phyloP scores from a whole-genome alignment of 2,329 filamentous ascomycete genomes.

The Rosellinia necatrix region DNA sequence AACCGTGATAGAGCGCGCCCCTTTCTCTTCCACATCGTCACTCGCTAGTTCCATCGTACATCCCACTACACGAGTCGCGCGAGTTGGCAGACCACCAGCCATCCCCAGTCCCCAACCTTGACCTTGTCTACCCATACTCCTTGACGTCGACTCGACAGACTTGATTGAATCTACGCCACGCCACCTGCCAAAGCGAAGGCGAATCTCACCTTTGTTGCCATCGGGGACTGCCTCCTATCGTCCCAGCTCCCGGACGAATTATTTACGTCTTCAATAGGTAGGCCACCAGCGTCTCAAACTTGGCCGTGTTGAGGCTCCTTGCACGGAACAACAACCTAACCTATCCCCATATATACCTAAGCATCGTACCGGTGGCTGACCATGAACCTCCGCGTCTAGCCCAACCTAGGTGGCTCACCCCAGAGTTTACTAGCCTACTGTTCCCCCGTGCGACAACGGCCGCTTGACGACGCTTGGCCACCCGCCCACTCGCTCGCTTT shows the following conservation, averaged over 20 bases:
- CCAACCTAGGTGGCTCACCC: not conserved
- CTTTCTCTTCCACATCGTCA: not conserved
- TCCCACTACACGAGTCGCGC: slow-evolving; percentile 12
- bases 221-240: no score
- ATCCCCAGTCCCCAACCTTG: not conserved
- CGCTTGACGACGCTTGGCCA: no score
- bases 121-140: not conserved
- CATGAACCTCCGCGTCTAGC: slow-evolving; percentile 1
- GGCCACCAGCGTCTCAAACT: not conserved
- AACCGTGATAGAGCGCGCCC: not conserved
- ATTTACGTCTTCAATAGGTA: no score
- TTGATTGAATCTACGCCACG: no score
- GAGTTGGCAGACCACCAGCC: slow-evolving; percentile 8
- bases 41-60: not conserved
- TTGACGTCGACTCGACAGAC: no score
- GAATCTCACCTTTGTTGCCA: no score
- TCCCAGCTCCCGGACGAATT: no score
- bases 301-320: not conserved
- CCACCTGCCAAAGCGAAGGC: no score
- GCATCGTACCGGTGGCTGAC: slow-evolving; percentile 7
- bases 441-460: not conserved
- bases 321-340: not conserved
- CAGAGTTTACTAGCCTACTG: no score
- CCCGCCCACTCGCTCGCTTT: not conserved
- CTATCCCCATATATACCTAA: not conserved